phyloP scores from a whole-genome alignment of 306 rosid genomes.

The Vicia sativa region DNA sequence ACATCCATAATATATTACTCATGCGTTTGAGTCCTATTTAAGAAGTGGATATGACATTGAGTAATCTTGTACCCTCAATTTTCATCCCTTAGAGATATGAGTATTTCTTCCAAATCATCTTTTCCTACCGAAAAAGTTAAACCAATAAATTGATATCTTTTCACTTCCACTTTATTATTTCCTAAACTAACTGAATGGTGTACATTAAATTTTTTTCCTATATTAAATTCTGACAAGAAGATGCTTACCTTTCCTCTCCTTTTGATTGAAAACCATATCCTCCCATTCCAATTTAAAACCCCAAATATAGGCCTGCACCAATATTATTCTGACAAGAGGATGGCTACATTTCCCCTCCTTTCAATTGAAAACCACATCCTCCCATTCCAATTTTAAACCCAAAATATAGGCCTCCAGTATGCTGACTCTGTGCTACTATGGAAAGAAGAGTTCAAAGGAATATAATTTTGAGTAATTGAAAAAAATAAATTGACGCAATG shows the following conservation, averaged over 20 bases:
- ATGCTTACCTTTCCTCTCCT: constrained; percentile 7
- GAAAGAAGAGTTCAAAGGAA: constrained; percentile 28
- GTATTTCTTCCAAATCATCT: constrained; percentile 5
- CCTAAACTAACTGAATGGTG: neutral
- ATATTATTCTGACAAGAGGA: neutral
- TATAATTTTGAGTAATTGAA: neutral
- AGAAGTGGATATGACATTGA: constrained; percentile 2
- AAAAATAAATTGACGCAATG: neutral
- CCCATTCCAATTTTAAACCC: constrained; percentile 8
- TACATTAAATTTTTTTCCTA: neutral
- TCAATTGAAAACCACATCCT: constrained; percentile 10
- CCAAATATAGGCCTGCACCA: constrained; percentile 2
- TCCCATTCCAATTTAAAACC: constrained; percentile 12
- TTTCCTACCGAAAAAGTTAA: constrained; percentile 4
- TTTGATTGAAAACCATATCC: constrained; percentile 7
- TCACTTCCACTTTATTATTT: constrained; percentile 17
- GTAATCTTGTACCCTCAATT: constrained; percentile 5
- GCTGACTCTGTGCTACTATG: constrained; percentile 10
- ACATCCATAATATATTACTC: neutral
- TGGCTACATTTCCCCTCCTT: constrained; percentile 4
- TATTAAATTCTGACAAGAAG: constrained; percentile 10
- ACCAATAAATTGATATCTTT: constrained; percentile 12
- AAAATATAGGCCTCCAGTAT: constrained; percentile 10
- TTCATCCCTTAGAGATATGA: constrained; percentile 14
- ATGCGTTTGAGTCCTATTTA: constrained; percentile 2